A percentile compares a stretch with the other conserved stretches of the same genome.
Evolutionary conservation across 2,329 filamentous ascomycete species (phyloP).

Genomic region (Onygena corvina): DNA sequence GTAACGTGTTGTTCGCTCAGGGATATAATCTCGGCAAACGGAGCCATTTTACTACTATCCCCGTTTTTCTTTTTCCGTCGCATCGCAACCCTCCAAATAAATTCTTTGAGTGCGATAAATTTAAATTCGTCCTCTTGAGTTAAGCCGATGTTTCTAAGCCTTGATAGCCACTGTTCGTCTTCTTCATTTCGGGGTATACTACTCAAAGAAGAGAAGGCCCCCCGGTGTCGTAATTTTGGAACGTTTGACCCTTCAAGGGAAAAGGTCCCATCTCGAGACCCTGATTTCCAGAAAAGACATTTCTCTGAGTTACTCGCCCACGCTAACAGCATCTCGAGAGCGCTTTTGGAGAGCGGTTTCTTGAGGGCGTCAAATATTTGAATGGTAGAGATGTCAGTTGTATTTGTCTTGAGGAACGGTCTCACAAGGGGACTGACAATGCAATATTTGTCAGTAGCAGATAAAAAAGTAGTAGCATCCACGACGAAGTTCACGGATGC

Average conservation of each 20-base stretch:
- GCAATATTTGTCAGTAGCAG: slow-evolving; percentile 68
- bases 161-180: slow-evolving; percentile 84
- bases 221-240: slow-evolving; percentile 44
- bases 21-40: slow-evolving; percentile 57
- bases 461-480: slow-evolving; percentile 61
- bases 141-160: slow-evolving; percentile 74
- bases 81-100: slow-evolving; percentile 74
- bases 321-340: slow-evolving; percentile 71
- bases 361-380: slow-evolving; percentile 71
- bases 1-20: slow-evolving; percentile 65
- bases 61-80: slow-evolving; percentile 47
- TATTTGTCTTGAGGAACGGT: slow-evolving; percentile 66
- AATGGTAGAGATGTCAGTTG: slow-evolving; percentile 58
- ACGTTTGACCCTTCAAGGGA: slow-evolving; percentile 49
- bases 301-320: slow-evolving; percentile 77
- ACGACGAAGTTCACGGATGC: slow-evolving; percentile 75
- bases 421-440: slow-evolving; percentile 68
- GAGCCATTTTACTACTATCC: slow-evolving; percentile 24
- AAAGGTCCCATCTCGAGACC: slow-evolving; percentile 58
- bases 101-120: slow-evolving; percentile 71
- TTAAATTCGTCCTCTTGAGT: slow-evolving; percentile 76
- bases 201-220: slow-evolving; percentile 37
- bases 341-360: slow-evolving; percentile 61
- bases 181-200: slow-evolving; percentile 70
- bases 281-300: slow-evolving; percentile 75